A percentile compares a stretch with the other conserved stretches of the same genome.
Evolutionary conservation across 2,329 filamentous ascomycete genomes (phyloP).

Genomic region (Aspergillus brunneoviolaceus): DNA sequence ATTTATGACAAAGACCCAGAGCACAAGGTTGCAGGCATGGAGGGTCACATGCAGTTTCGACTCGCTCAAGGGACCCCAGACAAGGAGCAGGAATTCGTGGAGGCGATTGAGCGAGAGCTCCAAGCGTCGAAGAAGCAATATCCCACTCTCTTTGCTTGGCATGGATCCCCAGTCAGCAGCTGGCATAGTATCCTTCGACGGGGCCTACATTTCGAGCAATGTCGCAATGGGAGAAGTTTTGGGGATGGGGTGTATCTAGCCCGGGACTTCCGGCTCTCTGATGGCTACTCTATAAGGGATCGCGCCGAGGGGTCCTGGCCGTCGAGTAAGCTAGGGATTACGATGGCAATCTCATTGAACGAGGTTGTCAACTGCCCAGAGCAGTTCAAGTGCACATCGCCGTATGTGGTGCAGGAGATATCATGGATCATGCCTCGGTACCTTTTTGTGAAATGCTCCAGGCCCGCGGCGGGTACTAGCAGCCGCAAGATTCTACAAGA

Average conservation of each 20-base stretch:
- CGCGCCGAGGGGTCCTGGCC: conserved; percentile 54
- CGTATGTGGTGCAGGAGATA: conserved; percentile 70
- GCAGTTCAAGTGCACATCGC: conserved; percentile 56
- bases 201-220: conserved; percentile 70
- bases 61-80: conserved; percentile 87
- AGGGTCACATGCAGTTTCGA: conserved; percentile 74
- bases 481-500: conserved; percentile 1
- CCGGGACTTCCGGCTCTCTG: conserved; percentile 56
- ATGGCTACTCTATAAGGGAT: conserved; percentile 45
- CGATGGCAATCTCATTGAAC: conserved; percentile 68
- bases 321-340: conserved; percentile 62
- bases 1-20: conserved; percentile 59
- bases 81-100: conserved; percentile 73
- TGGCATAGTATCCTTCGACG: conserved; percentile 90
- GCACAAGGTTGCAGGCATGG: conserved; percentile 63
- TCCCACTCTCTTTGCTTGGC: conserved; percentile 82
- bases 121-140: conserved; percentile 44
- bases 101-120: conserved; percentile 53
- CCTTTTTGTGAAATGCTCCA: conserved; percentile 60
- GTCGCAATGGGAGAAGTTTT: conserved; percentile 64
- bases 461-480: not conserved
- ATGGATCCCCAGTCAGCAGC: conserved; percentile 72
- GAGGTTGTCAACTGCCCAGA: conserved; percentile 76
- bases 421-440: conserved; percentile 93
- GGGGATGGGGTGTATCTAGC: conserved; percentile 85